A percentile compares a stretch with the other conserved stretches of the same genome.
These are phyloP conservation scores for Xylona heveae DNA, from an alignment of 495 filamentous ascomycete genomes.

Conservation along the genomic window DNA sequence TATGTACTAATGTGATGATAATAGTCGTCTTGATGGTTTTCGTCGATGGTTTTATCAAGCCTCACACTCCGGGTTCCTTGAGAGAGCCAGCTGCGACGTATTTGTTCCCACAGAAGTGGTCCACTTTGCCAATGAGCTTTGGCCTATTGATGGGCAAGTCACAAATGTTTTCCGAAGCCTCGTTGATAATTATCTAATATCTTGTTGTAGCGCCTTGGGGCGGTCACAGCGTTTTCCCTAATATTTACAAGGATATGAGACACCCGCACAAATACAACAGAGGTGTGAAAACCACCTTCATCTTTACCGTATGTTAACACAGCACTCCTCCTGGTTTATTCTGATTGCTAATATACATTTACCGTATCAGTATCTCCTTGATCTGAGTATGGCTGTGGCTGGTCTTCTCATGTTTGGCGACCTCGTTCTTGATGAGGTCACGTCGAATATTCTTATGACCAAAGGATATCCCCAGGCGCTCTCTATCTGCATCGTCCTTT, in stretches of 20 bases:
- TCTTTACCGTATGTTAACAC: slow-evolving; percentile 51
- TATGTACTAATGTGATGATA: slow-evolving; percentile 4
- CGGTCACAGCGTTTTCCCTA: slow-evolving; percentile 86
- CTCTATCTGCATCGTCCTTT: slow-evolving; percentile 56
- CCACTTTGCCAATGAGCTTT: slow-evolving; percentile 74
- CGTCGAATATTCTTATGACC: slow-evolving; percentile 60
- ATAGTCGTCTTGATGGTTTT: slow-evolving; percentile 62
- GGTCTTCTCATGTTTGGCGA: slow-evolving; percentile 92
- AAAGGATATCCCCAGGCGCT: slow-evolving; percentile 53
- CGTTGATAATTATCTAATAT: background rate
- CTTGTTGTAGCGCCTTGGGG: slow-evolving; percentile 54
- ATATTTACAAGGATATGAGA: slow-evolving; percentile 95
- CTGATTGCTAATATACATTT: slow-evolving; percentile 6
- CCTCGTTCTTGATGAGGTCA: slow-evolving; percentile 65
- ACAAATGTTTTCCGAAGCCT: background rate
- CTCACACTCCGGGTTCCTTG: slow-evolving; percentile 60
- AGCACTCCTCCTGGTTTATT: background rate
- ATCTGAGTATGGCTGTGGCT: slow-evolving; percentile 56
- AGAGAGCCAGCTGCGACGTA: slow-evolving; percentile 60
- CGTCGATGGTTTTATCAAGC: slow-evolving; percentile 70
- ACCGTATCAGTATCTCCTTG: slow-evolving; percentile 42
- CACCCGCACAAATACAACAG: slow-evolving; percentile 71
- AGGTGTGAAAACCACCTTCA: slow-evolving; percentile 60
- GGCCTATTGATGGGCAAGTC: slow-evolving; percentile 72
- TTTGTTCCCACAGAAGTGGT: slow-evolving; percentile 69